A percentile compares a stretch with the other conserved stretches of the same genome.
phyloP scores from a whole-genome alignment of 805 yeast species.

The Torulaspora quercuum region DNA sequence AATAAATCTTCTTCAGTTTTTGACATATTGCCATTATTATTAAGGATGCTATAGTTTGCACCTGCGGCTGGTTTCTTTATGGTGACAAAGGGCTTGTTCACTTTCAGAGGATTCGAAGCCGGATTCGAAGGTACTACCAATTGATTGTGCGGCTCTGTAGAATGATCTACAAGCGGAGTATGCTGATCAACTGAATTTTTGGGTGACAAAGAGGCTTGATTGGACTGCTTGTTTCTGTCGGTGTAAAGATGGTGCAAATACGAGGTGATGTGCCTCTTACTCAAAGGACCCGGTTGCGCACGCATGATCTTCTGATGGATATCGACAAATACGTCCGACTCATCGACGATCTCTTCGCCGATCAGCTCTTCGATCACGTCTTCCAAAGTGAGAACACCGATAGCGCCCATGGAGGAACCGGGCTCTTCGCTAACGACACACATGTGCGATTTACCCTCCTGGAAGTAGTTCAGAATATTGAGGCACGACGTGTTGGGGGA shows the following conservation, averaged over 20 bases:
- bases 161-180: conserved; percentile 7
- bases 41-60: background rate
- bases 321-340: conserved; percentile 89
- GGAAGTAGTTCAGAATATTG: conserved; percentile 91
- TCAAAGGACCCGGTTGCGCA: conserved; percentile 68
- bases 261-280: conserved; percentile 64
- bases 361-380: conserved; percentile 97
- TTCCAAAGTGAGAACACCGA: conserved; percentile 89
- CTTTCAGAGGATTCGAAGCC: conserved; percentile 67
- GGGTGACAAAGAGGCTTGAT: conserved; percentile 2
- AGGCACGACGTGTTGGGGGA: conserved; percentile 87
- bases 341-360: conserved; percentile 97
- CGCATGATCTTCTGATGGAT: conserved; percentile 83
- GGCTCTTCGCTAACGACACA: conserved; percentile 85
- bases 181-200: too few relatives aligned
- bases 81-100: conserved; percentile 61
- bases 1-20: conserved; percentile 6
- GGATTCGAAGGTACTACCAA: conserved; percentile 44
- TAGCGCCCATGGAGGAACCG: conserved; percentile 77
- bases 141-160: conserved; percentile 5
- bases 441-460: conserved; percentile 97
- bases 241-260: conserved; percentile 62
- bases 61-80: conserved; percentile 50
- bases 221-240: conserved; percentile 32
- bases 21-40: conserved; percentile 2